These are phyloP conservation scores for Gnomoniopsis sp. DNA, from an alignment of 2,329 filamentous ascomycete genomes.

Conservation along the genomic window DNA sequence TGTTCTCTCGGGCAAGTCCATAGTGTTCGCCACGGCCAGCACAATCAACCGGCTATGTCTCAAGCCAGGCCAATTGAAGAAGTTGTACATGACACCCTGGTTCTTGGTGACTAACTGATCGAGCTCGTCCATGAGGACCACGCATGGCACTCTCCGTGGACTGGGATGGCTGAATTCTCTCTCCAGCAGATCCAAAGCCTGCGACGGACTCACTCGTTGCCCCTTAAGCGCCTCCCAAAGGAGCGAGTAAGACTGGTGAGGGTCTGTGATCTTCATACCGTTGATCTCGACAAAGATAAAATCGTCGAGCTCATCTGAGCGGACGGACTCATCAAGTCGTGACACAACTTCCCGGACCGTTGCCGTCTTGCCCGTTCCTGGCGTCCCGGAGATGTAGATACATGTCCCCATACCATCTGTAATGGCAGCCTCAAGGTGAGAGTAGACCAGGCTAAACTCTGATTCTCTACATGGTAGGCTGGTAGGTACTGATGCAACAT, in stretches of 20 bases:
- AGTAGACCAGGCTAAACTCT: slow-evolving; percentile 90
- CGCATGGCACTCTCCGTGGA: slow-evolving; percentile 86
- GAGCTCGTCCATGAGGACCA: slow-evolving; percentile 97
- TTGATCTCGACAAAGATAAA: slow-evolving; percentile 99
- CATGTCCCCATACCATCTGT: slow-evolving; percentile 90
- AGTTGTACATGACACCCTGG: slow-evolving; percentile 99
- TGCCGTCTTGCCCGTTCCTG: slow-evolving; percentile 94
- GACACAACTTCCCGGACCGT: slow-evolving; percentile 94
- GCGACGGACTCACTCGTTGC: slow-evolving; percentile 85
- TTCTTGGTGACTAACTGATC: slow-evolving; percentile 98
- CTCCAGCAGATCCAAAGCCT: slow-evolving; percentile 87
- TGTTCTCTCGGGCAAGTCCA: slow-evolving; percentile 95
- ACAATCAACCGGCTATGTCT: slow-evolving; percentile 92
- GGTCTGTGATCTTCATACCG: slow-evolving; percentile 98
- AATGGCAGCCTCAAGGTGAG: slow-evolving; percentile 90
- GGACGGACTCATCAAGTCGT: slow-evolving; percentile 82
- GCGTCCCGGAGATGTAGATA: slow-evolving; percentile 99
- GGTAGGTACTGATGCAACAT: slow-evolving; percentile 88
- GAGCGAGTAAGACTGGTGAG: slow-evolving; percentile 90
- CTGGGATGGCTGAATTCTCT: slow-evolving; percentile 90
- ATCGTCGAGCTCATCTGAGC: slow-evolving; percentile 88
- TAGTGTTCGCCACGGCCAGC: slow-evolving; percentile 95
- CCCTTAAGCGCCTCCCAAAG: slow-evolving; percentile 96
- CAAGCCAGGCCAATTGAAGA: slow-evolving; percentile 97
- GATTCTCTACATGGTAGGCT: slow-evolving; percentile 87